These are phyloP conservation scores for Sarocladium brachiariae DNA, from an alignment of 2,329 filamentous ascomycete species.

Conservation along the genomic window DNA sequence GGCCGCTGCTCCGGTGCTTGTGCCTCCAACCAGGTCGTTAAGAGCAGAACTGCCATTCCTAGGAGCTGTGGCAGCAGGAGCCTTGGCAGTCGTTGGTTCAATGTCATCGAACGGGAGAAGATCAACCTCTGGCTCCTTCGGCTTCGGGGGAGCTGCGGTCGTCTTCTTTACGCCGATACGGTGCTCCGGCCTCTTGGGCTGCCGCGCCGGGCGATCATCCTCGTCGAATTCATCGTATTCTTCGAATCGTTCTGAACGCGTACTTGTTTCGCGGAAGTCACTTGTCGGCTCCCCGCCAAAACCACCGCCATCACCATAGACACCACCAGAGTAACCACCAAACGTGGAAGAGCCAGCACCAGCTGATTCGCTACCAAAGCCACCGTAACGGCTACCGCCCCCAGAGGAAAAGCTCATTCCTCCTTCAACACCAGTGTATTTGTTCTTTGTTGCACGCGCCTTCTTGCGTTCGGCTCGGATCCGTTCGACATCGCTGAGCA, in stretches of 20 bases:
- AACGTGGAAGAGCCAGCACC: conserved; percentile 37
- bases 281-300: conserved; percentile 68
- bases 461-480: conserved; percentile 84
- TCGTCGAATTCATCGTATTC: conserved; percentile 98
- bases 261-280: conserved; percentile 59
- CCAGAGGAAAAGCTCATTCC: conserved; percentile 55
- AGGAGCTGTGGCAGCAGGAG: conserved; percentile 34
- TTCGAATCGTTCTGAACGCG: conserved; percentile 72
- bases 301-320: conserved; percentile 93
- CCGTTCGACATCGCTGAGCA: conserved; percentile 85
- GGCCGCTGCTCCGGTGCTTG: conserved; percentile 26
- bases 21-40: conserved; percentile 32
- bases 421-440: conserved; percentile 92
- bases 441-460: conserved; percentile 80
- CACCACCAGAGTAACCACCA: conserved; percentile 60
- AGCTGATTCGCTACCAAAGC: conserved; percentile 83
- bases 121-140: conserved; percentile 84
- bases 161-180: conserved; percentile 31
- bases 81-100: conserved; percentile 37
- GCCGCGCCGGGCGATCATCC: conserved; percentile 38
- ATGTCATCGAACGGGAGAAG: conserved; percentile 89
- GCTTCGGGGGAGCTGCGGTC: conserved; percentile 60
- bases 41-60: conserved; percentile 41
- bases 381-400: conserved; percentile 62
- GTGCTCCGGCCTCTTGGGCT: conserved; percentile 24